A percentile compares a stretch with the other conserved stretches of the same genome.
Conservation (phyloP, 169 alveolate genomes). For the Pseudocohnilembus persalinus region DNA sequence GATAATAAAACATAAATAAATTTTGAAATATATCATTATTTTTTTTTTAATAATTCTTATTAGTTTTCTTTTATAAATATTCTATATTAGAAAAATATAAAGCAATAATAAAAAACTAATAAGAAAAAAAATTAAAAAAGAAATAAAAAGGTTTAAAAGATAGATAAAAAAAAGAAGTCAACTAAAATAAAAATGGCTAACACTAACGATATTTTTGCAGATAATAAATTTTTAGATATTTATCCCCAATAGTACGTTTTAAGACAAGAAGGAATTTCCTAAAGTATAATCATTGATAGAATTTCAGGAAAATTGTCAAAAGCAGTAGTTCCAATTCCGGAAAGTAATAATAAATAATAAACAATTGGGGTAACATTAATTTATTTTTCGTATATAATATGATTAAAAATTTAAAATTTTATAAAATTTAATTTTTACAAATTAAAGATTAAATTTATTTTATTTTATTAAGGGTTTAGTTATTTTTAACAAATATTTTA, state of each 20-base stretch:
- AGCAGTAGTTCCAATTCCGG: neutral
- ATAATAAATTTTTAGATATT: slow-evolving; percentile 9
- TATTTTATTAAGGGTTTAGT: no score
- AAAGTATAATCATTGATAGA: neutral
- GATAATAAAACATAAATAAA: no score
- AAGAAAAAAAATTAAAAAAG: no score
- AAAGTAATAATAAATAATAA: neutral
- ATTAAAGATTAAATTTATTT: neutral
- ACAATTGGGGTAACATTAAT: neutral
- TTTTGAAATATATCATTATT: no score
- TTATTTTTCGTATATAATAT: no score
- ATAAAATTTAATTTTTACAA: neutral
- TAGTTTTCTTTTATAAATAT: no score
- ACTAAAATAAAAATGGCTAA: slow-evolving; percentile 27
- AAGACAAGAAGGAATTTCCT: neutral
- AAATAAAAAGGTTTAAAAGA: no score
- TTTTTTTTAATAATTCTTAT: no score
- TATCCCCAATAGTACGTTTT: slow-evolving; percentile 1
- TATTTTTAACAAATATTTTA: neutral
- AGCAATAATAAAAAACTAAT: neutral
- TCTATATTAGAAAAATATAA: neutral
- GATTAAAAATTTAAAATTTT: neutral
- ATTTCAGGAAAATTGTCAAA: neutral
- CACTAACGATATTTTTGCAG: neutral
- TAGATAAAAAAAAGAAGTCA: no score